These are phyloP conservation scores for Melanomma pulvis-pyrius DNA, from an alignment of 495 filamentous ascomycete genomes.

Conservation along the genomic window DNA sequence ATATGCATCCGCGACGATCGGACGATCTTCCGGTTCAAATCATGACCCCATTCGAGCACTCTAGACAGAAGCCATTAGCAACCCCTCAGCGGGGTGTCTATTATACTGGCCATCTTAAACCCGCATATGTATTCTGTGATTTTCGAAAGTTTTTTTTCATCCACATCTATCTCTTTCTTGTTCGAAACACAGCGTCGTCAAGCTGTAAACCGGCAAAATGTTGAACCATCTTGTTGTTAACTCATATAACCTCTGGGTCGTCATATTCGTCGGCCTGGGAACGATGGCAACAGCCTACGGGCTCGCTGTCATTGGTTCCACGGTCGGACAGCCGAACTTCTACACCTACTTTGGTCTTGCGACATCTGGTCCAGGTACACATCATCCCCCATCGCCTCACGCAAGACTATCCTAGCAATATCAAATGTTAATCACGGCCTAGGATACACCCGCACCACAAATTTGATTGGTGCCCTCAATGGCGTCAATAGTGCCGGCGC, in stretches of 20 bases:
- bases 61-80: background rate
- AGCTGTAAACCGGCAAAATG: constrained; percentile 11
- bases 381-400: background rate
- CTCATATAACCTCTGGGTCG: constrained; percentile 43
- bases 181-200: background rate
- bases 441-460: constrained; percentile 54
- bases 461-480: constrained; percentile 53
- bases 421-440: too few species aligned
- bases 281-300: constrained; percentile 52
- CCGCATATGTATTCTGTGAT: too few species aligned
- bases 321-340: constrained; percentile 56
- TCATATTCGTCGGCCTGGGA: constrained; percentile 42
- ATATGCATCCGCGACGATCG: too few species aligned
- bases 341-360: constrained; percentile 40
- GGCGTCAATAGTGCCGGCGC: constrained; percentile 54
- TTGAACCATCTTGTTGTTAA: constrained; percentile 39
- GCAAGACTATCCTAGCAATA: too few species aligned
- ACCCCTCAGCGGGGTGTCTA: constrained; percentile 1
- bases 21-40: background rate
- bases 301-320: constrained; percentile 55
- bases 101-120: too few species aligned
- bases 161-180: background rate
- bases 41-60: background rate
- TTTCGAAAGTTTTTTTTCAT: background rate
- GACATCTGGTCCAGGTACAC: constrained; percentile 10